Evolutionary conservation across 495 filamentous ascomycete species (phyloP), one percentile per base, ranked within the genome.

Genomic region (Xeromyces bisporus): DNA sequence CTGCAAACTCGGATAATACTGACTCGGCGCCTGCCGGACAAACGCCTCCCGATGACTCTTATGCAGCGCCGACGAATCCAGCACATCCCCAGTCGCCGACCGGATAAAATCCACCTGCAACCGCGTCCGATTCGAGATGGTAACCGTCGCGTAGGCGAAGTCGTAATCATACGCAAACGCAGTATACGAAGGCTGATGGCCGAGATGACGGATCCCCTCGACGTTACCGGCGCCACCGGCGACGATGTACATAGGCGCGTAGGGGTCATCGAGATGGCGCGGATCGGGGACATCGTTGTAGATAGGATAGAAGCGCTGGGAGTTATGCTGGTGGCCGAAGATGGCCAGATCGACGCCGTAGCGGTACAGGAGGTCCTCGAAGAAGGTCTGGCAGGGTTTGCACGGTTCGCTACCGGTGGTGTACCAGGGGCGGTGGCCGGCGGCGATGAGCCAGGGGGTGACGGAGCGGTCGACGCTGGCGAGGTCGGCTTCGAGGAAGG

Each of bases 401-500:
- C 71, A 75, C 7, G 28, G 25, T 17, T 58, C 57, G 1, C 35
- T 34, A 15, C 46, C 57, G 29, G 43, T 51, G 6, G 42, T 47
- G 48, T 77, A 77, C 69, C 69, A 75, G 0, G 72, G 72, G 1
- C 72, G 46, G 40, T 77, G 72, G 1, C 71, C 72, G 0, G 60
- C 69, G 20, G 70, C 62, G 7, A 77, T 45, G 0, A 75, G 31
- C 70, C 70, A 75, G 2, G 70, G 63, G 0, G 66, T 71, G 13
- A 62, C 51, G 15, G 33, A 40, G 27, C 67, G 56, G 42, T 71
- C 62, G 29, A 71, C 53, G 15, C 47, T 50, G 15, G 56, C 53
- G 7, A 71, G 56, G 39, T 71, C 66, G 1, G 53, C 54, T 2
- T 42, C 47, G 1, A 69, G 48, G 55, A 66, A 60, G 0, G 52